phyloP scores from a whole-genome alignment of 306 rosid genomes.

The Ormosia emarginata region DNA sequence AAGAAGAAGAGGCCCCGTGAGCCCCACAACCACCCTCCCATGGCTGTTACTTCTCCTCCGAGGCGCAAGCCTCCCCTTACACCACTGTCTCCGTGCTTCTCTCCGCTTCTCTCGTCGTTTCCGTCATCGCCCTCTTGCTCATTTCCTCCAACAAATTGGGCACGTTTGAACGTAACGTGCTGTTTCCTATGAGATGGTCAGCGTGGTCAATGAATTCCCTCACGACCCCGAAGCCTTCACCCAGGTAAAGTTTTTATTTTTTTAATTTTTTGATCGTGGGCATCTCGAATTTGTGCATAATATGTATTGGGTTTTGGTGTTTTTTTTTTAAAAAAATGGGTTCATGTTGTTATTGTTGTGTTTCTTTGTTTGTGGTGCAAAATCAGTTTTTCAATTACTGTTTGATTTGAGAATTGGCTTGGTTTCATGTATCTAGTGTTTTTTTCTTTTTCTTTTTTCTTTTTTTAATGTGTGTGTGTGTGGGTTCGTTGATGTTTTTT shows the following conservation, averaged over 20 bases:
- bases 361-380: background rate
- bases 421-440: background rate
- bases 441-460: background rate
- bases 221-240: slow-evolving; percentile 90
- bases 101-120: slow-evolving; percentile 22
- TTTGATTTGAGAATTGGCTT: background rate
- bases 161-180: background rate
- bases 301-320: background rate
- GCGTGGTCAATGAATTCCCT: slow-evolving; percentile 76
- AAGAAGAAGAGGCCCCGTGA: slow-evolving; percentile 47
- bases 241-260: slow-evolving; percentile 45
- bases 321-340: background rate
- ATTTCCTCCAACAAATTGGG: slow-evolving; percentile 45
- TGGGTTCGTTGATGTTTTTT: background rate
- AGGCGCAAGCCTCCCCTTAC: slow-evolving; percentile 16
- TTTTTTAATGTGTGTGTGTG: background rate
- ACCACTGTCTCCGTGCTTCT: slow-evolving; percentile 26
- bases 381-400: background rate
- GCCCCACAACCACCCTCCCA: slow-evolving; percentile 35
- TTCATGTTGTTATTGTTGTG: background rate
- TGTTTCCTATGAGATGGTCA: slow-evolving; percentile 38
- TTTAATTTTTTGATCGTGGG: background rate
- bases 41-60: slow-evolving; percentile 50
- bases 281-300: background rate
- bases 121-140: slow-evolving; percentile 35